Evolutionary conservation across 805 yeast species (phyloP).

Genomic region (Wickerhamiella nectarea): DNA sequence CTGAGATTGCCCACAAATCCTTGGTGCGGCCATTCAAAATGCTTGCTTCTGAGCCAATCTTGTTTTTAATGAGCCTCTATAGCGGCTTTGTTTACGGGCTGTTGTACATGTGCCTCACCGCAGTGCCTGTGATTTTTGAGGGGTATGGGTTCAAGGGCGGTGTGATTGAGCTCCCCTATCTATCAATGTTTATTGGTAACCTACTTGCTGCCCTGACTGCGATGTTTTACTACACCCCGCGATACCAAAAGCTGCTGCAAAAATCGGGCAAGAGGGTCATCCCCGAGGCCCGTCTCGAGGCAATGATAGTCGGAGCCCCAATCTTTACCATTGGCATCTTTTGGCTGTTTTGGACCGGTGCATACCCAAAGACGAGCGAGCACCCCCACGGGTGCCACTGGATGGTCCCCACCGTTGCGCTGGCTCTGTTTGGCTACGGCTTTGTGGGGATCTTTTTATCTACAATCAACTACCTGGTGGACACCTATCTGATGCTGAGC

Average conservation of each 20-base stretch:
- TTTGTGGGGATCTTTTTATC: slow-evolving; percentile 46
- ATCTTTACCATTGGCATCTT: slow-evolving; percentile 65
- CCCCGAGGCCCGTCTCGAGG: slow-evolving; percentile 70
- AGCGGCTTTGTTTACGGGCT: slow-evolving; percentile 73
- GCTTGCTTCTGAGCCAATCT: slow-evolving; percentile 58
- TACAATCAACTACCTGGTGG: slow-evolving; percentile 46
- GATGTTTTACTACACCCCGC: slow-evolving; percentile 41
- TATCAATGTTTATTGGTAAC: slow-evolving; percentile 56
- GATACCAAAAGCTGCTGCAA: slow-evolving; percentile 35
- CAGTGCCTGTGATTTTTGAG: slow-evolving; percentile 58
- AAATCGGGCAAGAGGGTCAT: slow-evolving; percentile 46
- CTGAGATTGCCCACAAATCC: slow-evolving; percentile 49
- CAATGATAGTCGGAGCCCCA: slow-evolving; percentile 60
- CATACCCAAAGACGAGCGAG: slow-evolving; percentile 42
- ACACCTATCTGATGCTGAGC: slow-evolving; percentile 42
- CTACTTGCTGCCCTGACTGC: slow-evolving; percentile 41
- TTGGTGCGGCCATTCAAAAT: slow-evolving; percentile 54
- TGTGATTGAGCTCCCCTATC: slow-evolving; percentile 63
- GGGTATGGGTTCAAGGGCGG: slow-evolving; percentile 50
- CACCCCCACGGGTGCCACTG: slow-evolving; percentile 41
- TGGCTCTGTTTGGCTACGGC: slow-evolving; percentile 40
- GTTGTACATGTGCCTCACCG: slow-evolving; percentile 57
- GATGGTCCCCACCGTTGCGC: slow-evolving; percentile 46
- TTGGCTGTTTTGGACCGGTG: slow-evolving; percentile 85
- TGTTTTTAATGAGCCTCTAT: slow-evolving; percentile 54